These are phyloP conservation scores for Brasenia schreberi DNA, from an alignment of 164 flowering plant genomes.

Conservation along the genomic window DNA sequence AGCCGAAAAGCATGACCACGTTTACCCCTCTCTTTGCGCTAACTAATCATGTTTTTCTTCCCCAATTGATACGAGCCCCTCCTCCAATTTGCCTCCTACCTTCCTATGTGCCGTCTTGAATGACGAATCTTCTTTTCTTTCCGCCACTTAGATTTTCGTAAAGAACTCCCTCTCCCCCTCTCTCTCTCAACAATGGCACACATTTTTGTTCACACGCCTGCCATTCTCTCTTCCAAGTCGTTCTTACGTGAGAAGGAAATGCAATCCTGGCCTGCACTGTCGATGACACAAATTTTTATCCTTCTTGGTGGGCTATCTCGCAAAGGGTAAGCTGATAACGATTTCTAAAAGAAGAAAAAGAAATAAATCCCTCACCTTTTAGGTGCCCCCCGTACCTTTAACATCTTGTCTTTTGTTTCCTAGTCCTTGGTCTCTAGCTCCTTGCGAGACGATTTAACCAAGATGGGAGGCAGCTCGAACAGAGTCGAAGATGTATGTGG, in stretches of 20 bases:
- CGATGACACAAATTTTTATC: neutral
- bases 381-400: neutral
- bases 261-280: neutral
- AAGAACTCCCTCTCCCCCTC: neutral
- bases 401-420: neutral
- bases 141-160: neutral
- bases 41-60: no score
- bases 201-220: neutral
- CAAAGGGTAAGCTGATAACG: constrained; percentile 3
- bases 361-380: neutral
- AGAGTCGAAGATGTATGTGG: neutral
- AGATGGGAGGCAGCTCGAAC: constrained; percentile 3
- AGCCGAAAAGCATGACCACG: neutral
- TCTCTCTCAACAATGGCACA: constrained; percentile 1
- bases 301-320: constrained; percentile 1
- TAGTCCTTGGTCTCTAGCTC: constrained; percentile 17
- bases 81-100: neutral
- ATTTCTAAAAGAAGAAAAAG: neutral
- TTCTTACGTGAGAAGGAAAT: neutral
- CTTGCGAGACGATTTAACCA: constrained; percentile 17
- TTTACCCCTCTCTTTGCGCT: neutral
- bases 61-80: neutral
- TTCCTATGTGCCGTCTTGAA: neutral
- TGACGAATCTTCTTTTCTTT: neutral
- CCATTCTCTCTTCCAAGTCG: neutral